Conservation (phyloP, 306 rosid genomes). For the Luffa aegyptiaca region DNA sequence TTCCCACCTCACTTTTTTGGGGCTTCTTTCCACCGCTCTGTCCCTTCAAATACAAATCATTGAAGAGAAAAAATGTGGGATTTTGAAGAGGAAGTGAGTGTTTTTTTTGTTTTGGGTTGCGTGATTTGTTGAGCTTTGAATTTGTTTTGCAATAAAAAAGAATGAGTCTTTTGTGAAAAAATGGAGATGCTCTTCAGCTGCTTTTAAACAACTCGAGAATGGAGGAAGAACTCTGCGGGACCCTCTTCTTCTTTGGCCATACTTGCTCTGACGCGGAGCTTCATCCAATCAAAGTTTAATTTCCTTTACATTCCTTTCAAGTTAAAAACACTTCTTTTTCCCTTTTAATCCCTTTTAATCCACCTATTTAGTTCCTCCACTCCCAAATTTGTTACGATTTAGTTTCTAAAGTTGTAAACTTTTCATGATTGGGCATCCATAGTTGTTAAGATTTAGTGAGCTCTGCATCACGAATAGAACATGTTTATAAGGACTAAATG, state of each 20-base stretch:
- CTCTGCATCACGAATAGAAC: too few relatives aligned
- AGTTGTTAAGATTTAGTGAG: too few relatives aligned
- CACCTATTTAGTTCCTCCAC: too few relatives aligned
- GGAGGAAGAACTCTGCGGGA: slow-evolving; percentile 19
- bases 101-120: not conserved
- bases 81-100: not conserved
- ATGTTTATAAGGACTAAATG: too few relatives aligned
- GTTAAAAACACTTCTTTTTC: too few relatives aligned
- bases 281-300: slow-evolving; percentile 13
- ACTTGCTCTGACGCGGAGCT: slow-evolving; percentile 11
- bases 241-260: slow-evolving; percentile 27
- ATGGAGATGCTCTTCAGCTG: slow-evolving; percentile 45
- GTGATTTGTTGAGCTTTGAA: not conserved
- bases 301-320: not conserved
- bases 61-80: slow-evolving; percentile 8
- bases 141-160: not conserved
- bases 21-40: not conserved
- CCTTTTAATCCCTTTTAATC: too few relatives aligned
- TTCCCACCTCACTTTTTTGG: not conserved
- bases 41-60: slow-evolving; percentile 6
- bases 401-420: too few relatives aligned
- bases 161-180: slow-evolving; percentile 2
- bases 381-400: too few relatives aligned
- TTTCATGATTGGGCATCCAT: too few relatives aligned
- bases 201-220: slow-evolving; percentile 33